Evolutionary conservation across 1,284 basidiomycete genomes (phyloP), one percentile per base, ranked within the genome.

Genomic region (Fomes fomentarius): DNA sequence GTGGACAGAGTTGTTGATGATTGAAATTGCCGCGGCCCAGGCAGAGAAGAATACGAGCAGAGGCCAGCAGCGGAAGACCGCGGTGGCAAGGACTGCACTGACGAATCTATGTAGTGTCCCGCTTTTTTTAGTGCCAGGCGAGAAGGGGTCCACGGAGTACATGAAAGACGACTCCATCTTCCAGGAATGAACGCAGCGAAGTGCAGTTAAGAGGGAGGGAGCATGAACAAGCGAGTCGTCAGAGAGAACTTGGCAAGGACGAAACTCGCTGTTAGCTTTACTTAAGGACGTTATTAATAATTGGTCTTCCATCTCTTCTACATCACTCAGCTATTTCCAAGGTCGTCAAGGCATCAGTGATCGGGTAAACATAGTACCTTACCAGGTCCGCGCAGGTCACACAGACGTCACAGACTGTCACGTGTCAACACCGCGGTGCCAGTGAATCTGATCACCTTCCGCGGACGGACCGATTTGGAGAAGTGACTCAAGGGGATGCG

Each of bases 51-150:
- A 83, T 2, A 86, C 39, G 14, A 89, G 74, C 46, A 85, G 76
- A 59, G 86, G 83, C 85, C 84, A 87, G 69, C 84, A 87, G 53
- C 84, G 73, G 65, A 86, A 84, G 43, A 87, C 63, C 0, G 84
- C 81, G 0, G 84, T 87, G 2, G 85, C 83, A 5, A 87, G 71
- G 14, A 85, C 26, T 1, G 81, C 80, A 63, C 80, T 71, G 39
- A 78, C 44, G 55, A 84, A 75, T n/a, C 57, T 56, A 10, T 49
- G 47, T 28, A 60, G 48, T n/a, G 46, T 46, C 14, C 53, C 54
- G 24, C 54, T 47, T 15, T 28, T 46, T 10, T 43, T 50, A 1
- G n/a, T 41, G 14, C n/a, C n/a, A n/a, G 58, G 56, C 37, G 58
- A 22, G 57, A 65, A 65, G 33, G 63, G 63, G 52, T 65, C 63